phyloP scores from a whole-genome alignment of 2,329 filamentous ascomycete genomes.

The Alternaria gansuensis region DNA sequence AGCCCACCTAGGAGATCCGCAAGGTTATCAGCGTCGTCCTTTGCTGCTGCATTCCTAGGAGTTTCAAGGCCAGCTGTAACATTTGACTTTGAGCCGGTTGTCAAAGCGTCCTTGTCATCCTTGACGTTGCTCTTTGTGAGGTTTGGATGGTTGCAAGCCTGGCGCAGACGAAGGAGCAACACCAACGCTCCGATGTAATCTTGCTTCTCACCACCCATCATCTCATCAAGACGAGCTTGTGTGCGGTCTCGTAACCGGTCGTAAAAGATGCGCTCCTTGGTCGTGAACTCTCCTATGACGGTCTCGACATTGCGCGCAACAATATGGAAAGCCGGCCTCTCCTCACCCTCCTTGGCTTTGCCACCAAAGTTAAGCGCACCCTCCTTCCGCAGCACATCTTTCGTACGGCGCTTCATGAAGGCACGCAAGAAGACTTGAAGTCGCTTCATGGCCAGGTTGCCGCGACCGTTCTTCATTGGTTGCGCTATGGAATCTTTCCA shows the following conservation, averaged over 20 bases:
- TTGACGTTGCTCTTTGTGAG: constrained; percentile 85
- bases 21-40: constrained; percentile 79
- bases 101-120: constrained; percentile 85
- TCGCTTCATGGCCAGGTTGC: constrained; percentile 85
- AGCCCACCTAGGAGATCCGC: constrained; percentile 87
- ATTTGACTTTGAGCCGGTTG: constrained; percentile 64
- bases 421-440: constrained; percentile 86
- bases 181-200: constrained; percentile 96
- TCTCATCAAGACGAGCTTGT: constrained; percentile 83
- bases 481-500: constrained; percentile 93
- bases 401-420: constrained; percentile 99
- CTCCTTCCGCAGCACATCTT: constrained; percentile 91
- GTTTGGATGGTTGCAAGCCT: constrained; percentile 94
- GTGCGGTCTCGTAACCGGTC: constrained; percentile 82
- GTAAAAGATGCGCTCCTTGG: constrained; percentile 86
- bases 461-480: constrained; percentile 89
- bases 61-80: constrained; percentile 49
- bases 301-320: constrained; percentile 89
- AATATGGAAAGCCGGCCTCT: constrained; percentile 80
- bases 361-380: constrained; percentile 81
- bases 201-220: constrained; percentile 81
- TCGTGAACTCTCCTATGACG: constrained; percentile 78
- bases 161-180: constrained; percentile 85
- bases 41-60: constrained; percentile 51
- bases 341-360: constrained; percentile 66